These are phyloP conservation scores for Prototheca stagnorum DNA, from an alignment of 163 green algal species.

Conservation along the genomic window DNA sequence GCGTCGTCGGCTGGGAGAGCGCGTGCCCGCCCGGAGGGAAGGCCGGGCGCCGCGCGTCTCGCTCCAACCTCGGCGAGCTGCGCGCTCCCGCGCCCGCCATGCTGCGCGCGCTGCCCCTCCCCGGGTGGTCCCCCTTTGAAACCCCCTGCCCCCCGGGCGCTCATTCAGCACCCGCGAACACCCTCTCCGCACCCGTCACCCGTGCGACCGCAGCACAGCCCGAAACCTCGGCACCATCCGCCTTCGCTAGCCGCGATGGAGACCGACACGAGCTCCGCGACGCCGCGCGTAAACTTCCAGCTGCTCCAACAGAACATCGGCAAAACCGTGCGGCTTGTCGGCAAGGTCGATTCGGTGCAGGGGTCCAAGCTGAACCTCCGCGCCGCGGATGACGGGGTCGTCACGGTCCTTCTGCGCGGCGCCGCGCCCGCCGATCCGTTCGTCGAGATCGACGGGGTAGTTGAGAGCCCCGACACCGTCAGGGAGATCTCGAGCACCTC, in stretches of 20 bases:
- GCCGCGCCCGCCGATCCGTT: constrained; percentile 9
- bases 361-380: constrained; percentile 12
- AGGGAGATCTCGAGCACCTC: constrained; percentile 8
- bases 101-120: too few relatives aligned
- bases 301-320: constrained; percentile 17
- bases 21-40: too few relatives aligned
- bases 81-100: too few relatives aligned
- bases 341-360: constrained; percentile 18
- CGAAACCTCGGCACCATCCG: too few relatives aligned
- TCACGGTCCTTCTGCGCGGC: constrained; percentile 13
- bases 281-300: constrained; percentile 20
- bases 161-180: background rate
- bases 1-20: too few relatives aligned
- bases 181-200: background rate
- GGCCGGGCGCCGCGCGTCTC: too few relatives aligned
- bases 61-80: too few relatives aligned
- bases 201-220: too few relatives aligned
- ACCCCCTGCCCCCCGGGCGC: too few relatives aligned
- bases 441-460: constrained; percentile 28
- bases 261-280: constrained; percentile 7
- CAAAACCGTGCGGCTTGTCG: constrained; percentile 25
- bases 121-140: too few relatives aligned
- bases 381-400: constrained; percentile 17
- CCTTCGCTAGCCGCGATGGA: constrained; percentile 4
- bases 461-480: constrained; percentile 19